Evolutionary conservation across 164 flowering plant genomes (phyloP).

Genomic region (Chimonanthus salicifolius): DNA sequence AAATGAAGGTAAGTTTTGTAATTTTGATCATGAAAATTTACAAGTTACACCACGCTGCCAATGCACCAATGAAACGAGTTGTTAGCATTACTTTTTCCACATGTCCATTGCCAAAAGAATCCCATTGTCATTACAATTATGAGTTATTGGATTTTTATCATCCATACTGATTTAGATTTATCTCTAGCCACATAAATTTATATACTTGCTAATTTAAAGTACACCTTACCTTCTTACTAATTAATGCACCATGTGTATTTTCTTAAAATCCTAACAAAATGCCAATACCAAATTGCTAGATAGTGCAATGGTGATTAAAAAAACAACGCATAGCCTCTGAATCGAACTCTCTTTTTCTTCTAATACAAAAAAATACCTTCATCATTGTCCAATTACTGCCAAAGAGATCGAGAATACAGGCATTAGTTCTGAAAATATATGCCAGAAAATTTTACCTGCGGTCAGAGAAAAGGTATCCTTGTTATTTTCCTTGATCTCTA

Average conservation of each 20-base stretch:
- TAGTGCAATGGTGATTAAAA: not conserved
- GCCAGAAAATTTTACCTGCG: not conserved
- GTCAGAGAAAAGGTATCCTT: not conserved
- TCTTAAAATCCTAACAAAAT: not conserved
- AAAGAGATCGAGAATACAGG: not conserved
- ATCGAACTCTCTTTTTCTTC: not conserved
- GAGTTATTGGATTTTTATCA: not conserved
- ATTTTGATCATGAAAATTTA: too few relatives aligned
- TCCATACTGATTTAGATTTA: not conserved
- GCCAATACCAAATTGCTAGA: not conserved
- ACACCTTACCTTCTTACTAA: not conserved
- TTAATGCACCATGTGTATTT: not conserved
- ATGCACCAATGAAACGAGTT: too few relatives aligned
- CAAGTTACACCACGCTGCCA: too few relatives aligned
- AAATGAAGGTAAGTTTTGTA: too few relatives aligned
- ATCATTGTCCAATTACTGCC: not conserved
- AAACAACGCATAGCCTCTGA: not conserved
- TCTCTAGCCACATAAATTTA: not conserved
- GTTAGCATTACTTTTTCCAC: too few relatives aligned
- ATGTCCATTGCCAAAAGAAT: too few relatives aligned
- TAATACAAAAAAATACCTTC: not conserved
- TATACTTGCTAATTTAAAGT: too few relatives aligned
- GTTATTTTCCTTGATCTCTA: slow-evolving; percentile 1
- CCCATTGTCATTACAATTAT: not conserved
- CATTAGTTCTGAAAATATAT: not conserved